Evolutionary conservation across 1,139 yeast genomes (phyloP).

Genomic region (Protomyces gravidus): DNA sequence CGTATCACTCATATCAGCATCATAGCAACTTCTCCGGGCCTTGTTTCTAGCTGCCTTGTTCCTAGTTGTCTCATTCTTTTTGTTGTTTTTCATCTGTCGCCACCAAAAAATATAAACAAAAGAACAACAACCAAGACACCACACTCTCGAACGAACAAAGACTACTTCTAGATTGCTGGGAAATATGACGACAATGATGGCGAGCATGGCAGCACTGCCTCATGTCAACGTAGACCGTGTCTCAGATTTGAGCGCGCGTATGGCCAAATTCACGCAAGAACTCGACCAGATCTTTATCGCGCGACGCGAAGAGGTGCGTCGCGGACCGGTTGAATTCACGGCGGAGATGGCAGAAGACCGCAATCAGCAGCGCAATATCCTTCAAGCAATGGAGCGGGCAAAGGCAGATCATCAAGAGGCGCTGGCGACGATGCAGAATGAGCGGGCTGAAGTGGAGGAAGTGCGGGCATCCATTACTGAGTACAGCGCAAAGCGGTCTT

Average conservation of each 20-base stretch:
- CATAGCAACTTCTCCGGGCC: too few species aligned
- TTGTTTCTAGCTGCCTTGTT: too few species aligned
- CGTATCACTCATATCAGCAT: background rate
- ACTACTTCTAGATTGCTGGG: too few species aligned
- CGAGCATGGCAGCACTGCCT: constrained; percentile 4
- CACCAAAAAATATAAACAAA: background rate
- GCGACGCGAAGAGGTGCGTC: constrained; percentile 17
- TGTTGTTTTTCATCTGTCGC: too few species aligned
- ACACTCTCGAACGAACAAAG: background rate
- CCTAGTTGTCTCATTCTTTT: background rate
- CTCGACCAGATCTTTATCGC: constrained; percentile 26
- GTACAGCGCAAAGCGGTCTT: background rate
- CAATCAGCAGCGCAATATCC: background rate
- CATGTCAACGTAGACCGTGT: constrained; percentile 1
- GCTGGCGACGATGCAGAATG: constrained; percentile 3
- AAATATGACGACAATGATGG: background rate
- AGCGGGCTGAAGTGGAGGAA: constrained; percentile 18
- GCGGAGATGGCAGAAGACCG: constrained; percentile 27
- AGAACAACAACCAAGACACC: background rate
- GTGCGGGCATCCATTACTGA: constrained; percentile 13
- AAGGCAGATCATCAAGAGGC: constrained; percentile 7
- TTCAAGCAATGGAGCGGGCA: constrained; percentile 13
- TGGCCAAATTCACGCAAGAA: constrained; percentile 27
- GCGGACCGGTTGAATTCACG: constrained; percentile 13
- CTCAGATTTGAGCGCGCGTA: constrained; percentile 13